Base-by-base conservation (phyloP, 192 early-diverging fungal genomes). In the Podila epicladia region DNA sequence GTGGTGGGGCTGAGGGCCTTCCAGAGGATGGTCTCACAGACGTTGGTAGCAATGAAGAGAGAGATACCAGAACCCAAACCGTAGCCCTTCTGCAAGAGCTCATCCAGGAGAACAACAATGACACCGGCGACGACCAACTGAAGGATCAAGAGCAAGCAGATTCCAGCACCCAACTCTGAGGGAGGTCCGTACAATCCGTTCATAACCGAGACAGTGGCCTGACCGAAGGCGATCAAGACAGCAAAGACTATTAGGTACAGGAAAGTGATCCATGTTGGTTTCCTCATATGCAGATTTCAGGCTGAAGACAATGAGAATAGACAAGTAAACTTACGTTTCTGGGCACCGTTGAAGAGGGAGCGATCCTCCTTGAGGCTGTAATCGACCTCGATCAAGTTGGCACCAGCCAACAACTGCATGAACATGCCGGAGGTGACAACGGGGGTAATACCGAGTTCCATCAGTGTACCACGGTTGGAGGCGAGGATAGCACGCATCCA, bases 401-500 rank as follows among this genome's bases (percentile, higher is more conserved):
- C 97, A 63, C 98, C 98, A 9, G 97, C 97, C 64, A 99, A 87
- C 67, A 99, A 85, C 89, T 99, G 98, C 98, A 99, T 99, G 73
- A 99, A 99, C 98, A 99, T 99, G 50, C 98, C 97, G 8, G 97
- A 99, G 20, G 98, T 99, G 60, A 99, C 94, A 78, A 99, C 95
- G 32, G 98, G 98, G 26, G 97, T 98, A 74, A 99, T 99, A 86
- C 98, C 98, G 85, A 98, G 91, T 88, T 99, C 98, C 98, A 99
- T 99, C 35, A 99, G 87, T 38, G 98, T 99, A 82, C 98, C 98
- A 85, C 98, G 93, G 91, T 99, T 99, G 41, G 96, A 98, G 58
- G 98, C 98, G 67, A 99, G 90, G 77, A 99, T 99, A 33, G 97
- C 96, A 91, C 98, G 95, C 92, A 99, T 93, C 98, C 98, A 99